Evolutionary conservation across 768 basidiomycete species (phyloP).

Genomic region (Leccinellum albellum): DNA sequence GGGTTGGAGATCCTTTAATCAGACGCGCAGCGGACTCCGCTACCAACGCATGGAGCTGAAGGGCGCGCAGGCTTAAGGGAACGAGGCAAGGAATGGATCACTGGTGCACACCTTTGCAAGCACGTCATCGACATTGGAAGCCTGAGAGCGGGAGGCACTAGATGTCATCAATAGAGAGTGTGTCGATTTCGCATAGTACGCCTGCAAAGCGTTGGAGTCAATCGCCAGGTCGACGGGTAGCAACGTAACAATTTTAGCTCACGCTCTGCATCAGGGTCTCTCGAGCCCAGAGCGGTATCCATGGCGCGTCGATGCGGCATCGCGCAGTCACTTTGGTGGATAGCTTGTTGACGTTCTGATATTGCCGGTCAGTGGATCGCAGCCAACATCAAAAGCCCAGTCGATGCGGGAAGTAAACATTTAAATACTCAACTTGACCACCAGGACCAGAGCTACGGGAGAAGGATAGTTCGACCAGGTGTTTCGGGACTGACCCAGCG

Average conservation of each 20-base stretch:
- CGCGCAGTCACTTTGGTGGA: constrained; percentile 75
- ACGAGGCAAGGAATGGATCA: neutral
- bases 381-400: neutral
- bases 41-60: constrained; percentile 27
- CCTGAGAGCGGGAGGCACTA: constrained; percentile 67
- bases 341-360: constrained; percentile 87
- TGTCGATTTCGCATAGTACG: constrained; percentile 64
- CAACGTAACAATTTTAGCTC: constrained; percentile 22
- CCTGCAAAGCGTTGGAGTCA: constrained; percentile 35
- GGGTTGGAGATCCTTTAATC: constrained; percentile 23
- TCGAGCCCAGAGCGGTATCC: constrained; percentile 71
- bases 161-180: constrained; percentile 69
- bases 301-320: constrained; percentile 51
- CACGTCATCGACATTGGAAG: constrained; percentile 72
- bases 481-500: constrained; percentile 41
- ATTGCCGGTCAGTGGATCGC: neutral
- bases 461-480: constrained; percentile 59
- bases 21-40: constrained; percentile 19
- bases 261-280: constrained; percentile 47
- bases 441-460: constrained; percentile 82
- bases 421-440: constrained; percentile 56
- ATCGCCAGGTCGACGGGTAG: neutral
- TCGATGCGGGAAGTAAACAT: neutral
- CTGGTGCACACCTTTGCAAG: constrained; percentile 50
- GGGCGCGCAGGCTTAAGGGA: neutral